phyloP scores from a whole-genome alignment of 768 basidiomycete species.

The Daedalea quercina region DNA sequence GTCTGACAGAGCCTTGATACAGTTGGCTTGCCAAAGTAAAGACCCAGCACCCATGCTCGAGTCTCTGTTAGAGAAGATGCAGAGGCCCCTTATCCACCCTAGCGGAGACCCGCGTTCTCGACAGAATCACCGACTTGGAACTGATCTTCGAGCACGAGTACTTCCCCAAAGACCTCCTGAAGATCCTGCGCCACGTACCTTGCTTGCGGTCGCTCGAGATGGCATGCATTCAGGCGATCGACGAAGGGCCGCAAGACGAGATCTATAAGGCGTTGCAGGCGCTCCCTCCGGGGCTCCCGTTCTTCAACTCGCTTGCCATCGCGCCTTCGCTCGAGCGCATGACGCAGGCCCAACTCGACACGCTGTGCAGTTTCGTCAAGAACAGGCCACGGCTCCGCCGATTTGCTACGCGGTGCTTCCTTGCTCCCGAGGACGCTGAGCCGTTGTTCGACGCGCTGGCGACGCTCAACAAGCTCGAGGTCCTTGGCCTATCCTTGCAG shows the following conservation, averaged over 20 bases:
- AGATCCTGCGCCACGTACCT: background rate
- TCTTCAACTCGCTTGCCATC: background rate
- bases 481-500: background rate
- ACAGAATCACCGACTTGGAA: background rate
- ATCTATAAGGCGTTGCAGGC: background rate
- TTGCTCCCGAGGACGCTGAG: background rate
- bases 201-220: background rate
- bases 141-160: background rate
- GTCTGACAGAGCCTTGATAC: background rate
- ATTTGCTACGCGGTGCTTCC: background rate
- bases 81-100: background rate
- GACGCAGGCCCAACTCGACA: background rate
- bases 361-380: background rate
- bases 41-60: background rate
- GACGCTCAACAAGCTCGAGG: background rate
- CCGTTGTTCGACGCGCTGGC: background rate
- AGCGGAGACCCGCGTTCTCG: background rate
- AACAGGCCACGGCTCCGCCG: background rate
- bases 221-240: background rate
- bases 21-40: background rate
- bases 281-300: background rate
- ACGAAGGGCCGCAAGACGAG: background rate
- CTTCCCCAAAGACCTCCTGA: background rate
- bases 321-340: background rate
- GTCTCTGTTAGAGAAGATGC: background rate